Evolutionary conservation across 768 basidiomycete species (phyloP), one percentile per base, ranked within the genome.

Genomic region (Phlebiopsis flavidoalba): DNA sequence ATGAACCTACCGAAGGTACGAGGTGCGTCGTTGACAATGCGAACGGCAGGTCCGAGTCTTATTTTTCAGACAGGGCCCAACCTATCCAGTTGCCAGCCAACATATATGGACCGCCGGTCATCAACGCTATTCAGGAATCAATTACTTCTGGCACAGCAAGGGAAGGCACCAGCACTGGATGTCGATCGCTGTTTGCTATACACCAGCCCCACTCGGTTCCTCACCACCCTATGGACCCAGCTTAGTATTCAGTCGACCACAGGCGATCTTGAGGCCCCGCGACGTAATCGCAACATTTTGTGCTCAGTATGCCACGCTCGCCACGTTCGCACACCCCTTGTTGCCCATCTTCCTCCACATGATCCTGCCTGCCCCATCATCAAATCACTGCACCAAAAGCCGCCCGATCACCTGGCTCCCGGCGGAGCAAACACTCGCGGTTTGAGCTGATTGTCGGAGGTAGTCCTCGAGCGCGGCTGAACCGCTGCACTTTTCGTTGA

Each of bases 311-410:
- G 62, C 89, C 89, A 46, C 83, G 82, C 22, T 73, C 76, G 19
- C 70, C 80, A 8, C 73, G 72, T 10, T 72, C 73, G 0, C 85
- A n/a, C 86, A 0, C 89, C 89, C 1, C 77, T n/a, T 93, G 6
- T 76, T 93, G 21, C 89, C 89, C 0, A 79, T 89, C 31, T 93
- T 92, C 70, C 67, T 91, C 62, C 83, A 89, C 69, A 75, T 82
- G 59, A 72, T 88, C n/a, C 70, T 89, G 14, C 91, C n/a, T n/a
- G n/a, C n/a, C n/a, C 90, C 2, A 75, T 78, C 17, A 68, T 92
- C 51, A n/a, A n/a, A 80, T 92, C 58, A 70, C 74, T 8, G 65
- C n/a, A n/a, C n/a, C n/a, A n/a, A n/a, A n/a, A n/a, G n/a, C 68
- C 17, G 80, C 87, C n/a, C 53, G 89, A 92, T 67, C 74, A 74